Evolutionary conservation across 192 early-diverging fungal species (phyloP).

Genomic region (Gryganskiella cystojenkinii): DNA sequence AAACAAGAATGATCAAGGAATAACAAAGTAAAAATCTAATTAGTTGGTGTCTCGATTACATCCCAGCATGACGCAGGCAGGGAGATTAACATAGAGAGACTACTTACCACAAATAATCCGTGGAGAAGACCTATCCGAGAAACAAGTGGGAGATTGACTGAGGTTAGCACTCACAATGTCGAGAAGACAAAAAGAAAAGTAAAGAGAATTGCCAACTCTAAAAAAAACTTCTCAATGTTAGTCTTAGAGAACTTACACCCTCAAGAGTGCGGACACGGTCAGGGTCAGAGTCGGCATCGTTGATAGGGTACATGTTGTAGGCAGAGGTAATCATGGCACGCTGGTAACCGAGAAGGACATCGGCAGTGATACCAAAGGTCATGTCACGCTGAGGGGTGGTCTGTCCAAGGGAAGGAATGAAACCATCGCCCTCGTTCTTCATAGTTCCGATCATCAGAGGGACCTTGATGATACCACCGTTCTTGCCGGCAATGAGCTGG

Average conservation of each 20-base stretch:
- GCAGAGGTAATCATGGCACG: slow-evolving; percentile 22
- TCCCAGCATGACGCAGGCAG: too few relatives aligned
- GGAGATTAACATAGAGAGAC: too few relatives aligned
- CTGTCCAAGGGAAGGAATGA: slow-evolving; percentile 24
- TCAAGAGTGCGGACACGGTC: slow-evolving; percentile 1
- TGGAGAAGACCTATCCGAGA: too few relatives aligned
- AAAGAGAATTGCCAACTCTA: too few relatives aligned
- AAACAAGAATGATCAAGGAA: too few relatives aligned
- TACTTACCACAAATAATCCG: slow-evolving; percentile 26
- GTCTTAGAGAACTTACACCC: too few relatives aligned
- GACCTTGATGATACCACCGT: slow-evolving; percentile 17
- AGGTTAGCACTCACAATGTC: too few relatives aligned
- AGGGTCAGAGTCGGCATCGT: background rate
- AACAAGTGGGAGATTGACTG: too few relatives aligned
- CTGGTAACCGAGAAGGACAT: slow-evolving; percentile 17
- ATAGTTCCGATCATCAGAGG: slow-evolving; percentile 31
- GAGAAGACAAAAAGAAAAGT: too few relatives aligned
- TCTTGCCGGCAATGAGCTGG: slow-evolving; percentile 24
- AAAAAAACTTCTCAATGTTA: too few relatives aligned
- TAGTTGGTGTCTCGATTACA: too few relatives aligned
- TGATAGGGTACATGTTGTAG: slow-evolving; percentile 21
- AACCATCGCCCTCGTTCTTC: slow-evolving; percentile 23
- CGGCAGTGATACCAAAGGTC: slow-evolving; percentile 11
- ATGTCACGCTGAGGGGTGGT: background rate
- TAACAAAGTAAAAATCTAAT: too few relatives aligned